These are phyloP conservation scores for Geotrichum macrosporum DNA, from an alignment of 1,139 yeast genomes.

Conservation along the genomic window DNA sequence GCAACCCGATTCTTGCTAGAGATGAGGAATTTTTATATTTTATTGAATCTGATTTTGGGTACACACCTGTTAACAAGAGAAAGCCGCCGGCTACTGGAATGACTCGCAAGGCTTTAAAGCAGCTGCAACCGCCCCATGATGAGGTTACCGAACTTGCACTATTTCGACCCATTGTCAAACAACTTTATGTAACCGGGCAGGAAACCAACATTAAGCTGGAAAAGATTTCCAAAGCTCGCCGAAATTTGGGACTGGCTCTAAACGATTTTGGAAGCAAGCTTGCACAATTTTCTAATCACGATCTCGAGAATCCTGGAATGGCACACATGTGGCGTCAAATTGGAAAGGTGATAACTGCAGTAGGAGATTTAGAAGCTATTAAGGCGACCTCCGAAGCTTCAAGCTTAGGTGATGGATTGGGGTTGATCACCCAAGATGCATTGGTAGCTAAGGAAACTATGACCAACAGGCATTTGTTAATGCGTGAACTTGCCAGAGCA, in stretches of 20 bases:
- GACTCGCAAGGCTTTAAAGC: slow-evolving; percentile 83
- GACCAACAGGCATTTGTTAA: slow-evolving; percentile 84
- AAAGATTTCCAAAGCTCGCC: slow-evolving; percentile 51
- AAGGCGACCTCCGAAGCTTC: slow-evolving; percentile 74
- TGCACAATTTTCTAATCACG: slow-evolving; percentile 48
- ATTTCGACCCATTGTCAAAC: slow-evolving; percentile 81
- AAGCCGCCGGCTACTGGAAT: slow-evolving; percentile 76
- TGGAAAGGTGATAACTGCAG: slow-evolving; percentile 60
- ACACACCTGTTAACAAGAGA: slow-evolving; percentile 41
- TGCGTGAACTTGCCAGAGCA: slow-evolving; percentile 82
- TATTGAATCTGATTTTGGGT: slow-evolving; percentile 81
- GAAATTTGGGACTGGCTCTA: slow-evolving; percentile 53
- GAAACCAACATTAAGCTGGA: slow-evolving; percentile 56
- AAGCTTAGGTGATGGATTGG: slow-evolving; percentile 71
- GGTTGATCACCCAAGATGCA: slow-evolving; percentile 63
- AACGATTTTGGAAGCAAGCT: slow-evolving; percentile 62
- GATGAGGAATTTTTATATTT: slow-evolving; percentile 88
- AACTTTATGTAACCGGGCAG: slow-evolving; percentile 57
- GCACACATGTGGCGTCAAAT: slow-evolving; percentile 76
- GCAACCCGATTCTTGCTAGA: slow-evolving; percentile 71
- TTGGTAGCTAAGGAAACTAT: slow-evolving; percentile 87
- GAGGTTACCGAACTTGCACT: slow-evolving; percentile 74
- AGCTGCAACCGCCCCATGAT: slow-evolving; percentile 87
- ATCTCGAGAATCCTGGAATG: slow-evolving; percentile 61
- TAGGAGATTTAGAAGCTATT: slow-evolving; percentile 73